Base-by-base conservation (phyloP, 805 yeast species). In the Yamadazyma sp. region DNA sequence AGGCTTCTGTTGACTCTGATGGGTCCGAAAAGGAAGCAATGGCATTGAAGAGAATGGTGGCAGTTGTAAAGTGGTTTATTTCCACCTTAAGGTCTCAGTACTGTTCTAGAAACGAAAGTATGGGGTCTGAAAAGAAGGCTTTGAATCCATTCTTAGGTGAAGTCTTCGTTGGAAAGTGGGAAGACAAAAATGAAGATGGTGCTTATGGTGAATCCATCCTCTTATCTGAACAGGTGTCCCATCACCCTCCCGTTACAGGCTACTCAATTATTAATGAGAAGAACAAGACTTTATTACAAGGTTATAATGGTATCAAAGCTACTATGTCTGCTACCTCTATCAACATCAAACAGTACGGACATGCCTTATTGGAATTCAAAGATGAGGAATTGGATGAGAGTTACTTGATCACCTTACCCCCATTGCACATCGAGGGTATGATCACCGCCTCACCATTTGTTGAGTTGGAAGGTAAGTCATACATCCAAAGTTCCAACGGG, bases 221-320 rank as follows among this genome's bases (percentile, higher is more conserved):
- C 34, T 55, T 88, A 38, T 78, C 90, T 46, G 99, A 93, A 63
- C 99, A 93, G 64, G 97, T 93, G 10, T 81, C 90, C 45, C 99
- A 93, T 65, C 99, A 93, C 61, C 99, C 99, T 12, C 98, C 99
- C 17, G 82, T 85, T 23, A 90, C 98, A n/a, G 97, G 93, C 5
- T 93, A 89, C 58, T 77, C 89, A 28, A 76, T 93, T 39, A 67
- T 77, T 54, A 89, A 89, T 58, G 84, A 80, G 45, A 77, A 78
- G 52, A 73, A 82, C 59, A 73, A 81, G 22, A 82, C 83, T 17
- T 63, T 69, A 28, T 69, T 89, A 45, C 85, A 90, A 60, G 99
- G 99, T 37, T 91, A 87, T 66, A 90, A 86, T 55, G 91, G 91
- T 26, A 78, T 91, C 54, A 84, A 78, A 60, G 90, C 97, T 17